Conservation (phyloP, 129 eudicot genomes). For the Chrysanthemum makinoi region DNA sequence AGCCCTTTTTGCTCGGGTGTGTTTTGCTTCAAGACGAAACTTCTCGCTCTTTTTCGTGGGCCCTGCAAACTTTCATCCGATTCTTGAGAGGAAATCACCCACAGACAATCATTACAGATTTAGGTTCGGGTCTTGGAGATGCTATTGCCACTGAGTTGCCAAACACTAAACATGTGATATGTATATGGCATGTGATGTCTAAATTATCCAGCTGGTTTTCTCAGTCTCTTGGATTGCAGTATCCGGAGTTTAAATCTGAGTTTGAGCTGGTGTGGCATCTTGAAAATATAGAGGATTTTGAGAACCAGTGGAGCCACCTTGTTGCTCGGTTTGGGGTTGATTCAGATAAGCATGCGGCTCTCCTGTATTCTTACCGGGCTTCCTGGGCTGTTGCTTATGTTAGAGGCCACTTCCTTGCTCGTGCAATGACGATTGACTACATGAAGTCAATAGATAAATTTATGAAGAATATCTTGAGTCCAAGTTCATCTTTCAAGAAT, state of each 20-base stretch:
- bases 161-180: slow-evolving; percentile 59
- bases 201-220: slow-evolving; percentile 78
- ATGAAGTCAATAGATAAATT: slow-evolving; percentile 49
- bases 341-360: slow-evolving; percentile 61
- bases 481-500: slow-evolving; percentile 48
- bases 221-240: slow-evolving; percentile 51
- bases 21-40: slow-evolving; percentile 79
- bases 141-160: slow-evolving; percentile 68
- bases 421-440: slow-evolving; percentile 53
- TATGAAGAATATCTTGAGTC: slow-evolving; percentile 49
- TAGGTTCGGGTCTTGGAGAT: slow-evolving; percentile 66
- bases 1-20: slow-evolving; percentile 62
- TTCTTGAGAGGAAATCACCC: slow-evolving; percentile 70
- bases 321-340: slow-evolving; percentile 58
- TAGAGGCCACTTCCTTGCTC: slow-evolving; percentile 64
- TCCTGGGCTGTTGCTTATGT: slow-evolving; percentile 62
- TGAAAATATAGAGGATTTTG: slow-evolving; percentile 69
- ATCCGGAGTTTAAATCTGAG: slow-evolving; percentile 57
- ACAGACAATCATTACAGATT: slow-evolving; percentile 71
- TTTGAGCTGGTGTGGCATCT: slow-evolving; percentile 62
- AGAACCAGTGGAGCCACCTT: slow-evolving; percentile 77
- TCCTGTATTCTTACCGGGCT: slow-evolving; percentile 49
- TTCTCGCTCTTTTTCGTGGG: slow-evolving; percentile 62
- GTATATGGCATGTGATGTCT: slow-evolving; percentile 56
- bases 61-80: slow-evolving; percentile 62